Conservation (phyloP, 129 eudicot species). For the Centaurea solstitialis region DNA sequence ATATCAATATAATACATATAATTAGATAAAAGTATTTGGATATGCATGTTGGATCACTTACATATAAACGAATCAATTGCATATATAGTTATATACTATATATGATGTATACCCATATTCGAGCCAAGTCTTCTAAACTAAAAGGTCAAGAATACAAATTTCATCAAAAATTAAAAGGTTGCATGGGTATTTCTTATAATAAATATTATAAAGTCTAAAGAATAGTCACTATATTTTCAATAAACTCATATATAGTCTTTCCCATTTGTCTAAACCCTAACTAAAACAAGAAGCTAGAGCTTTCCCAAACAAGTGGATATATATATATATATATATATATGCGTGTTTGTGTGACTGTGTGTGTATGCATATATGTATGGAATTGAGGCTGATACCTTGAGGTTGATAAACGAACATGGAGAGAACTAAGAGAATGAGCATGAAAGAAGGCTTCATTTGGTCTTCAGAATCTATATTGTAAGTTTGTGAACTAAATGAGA, state of each 20-base stretch:
- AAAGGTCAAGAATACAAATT: neutral
- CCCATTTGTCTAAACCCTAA: neutral
- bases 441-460: slow-evolving; percentile 42
- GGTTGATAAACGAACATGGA: slow-evolving; percentile 45
- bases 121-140: neutral
- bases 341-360: neutral
- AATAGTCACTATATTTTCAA: no score
- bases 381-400: slow-evolving; percentile 49
- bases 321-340: neutral
- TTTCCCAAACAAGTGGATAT: neutral
- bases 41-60: neutral
- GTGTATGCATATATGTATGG: neutral
- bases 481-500: slow-evolving; percentile 11
- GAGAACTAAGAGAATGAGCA: slow-evolving; percentile 37
- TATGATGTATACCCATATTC: neutral
- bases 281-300: neutral
- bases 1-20: neutral
- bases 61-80: no score
- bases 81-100: no score
- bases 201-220: neutral
- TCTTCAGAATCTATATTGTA: neutral
- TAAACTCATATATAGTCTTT: neutral
- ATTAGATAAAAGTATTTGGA: neutral
- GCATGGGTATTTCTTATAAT: neutral
- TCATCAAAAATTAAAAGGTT: neutral